These are phyloP conservation scores for Aspergillus novofumigatus DNA, from an alignment of 2,329 filamentous ascomycete species.

Conservation along the genomic window DNA sequence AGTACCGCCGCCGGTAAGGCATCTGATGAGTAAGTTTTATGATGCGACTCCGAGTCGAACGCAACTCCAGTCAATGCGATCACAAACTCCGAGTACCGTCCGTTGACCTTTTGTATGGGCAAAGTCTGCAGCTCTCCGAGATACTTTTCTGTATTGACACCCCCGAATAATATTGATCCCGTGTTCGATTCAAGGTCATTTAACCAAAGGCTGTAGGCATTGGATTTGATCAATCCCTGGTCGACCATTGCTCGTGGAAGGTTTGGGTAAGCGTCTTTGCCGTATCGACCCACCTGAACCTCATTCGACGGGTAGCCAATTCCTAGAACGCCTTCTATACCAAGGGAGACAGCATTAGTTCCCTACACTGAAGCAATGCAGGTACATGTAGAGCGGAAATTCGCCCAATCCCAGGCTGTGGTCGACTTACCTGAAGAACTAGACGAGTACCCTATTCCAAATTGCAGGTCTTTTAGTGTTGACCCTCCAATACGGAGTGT, in stretches of 20 bases:
- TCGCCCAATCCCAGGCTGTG: no score
- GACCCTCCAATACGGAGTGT: constrained; percentile 55
- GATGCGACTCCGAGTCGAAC: constrained; percentile 29
- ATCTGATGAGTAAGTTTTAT: constrained; percentile 29
- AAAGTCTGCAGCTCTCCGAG: constrained; percentile 60
- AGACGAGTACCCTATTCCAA: constrained; percentile 57
- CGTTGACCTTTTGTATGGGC: constrained; percentile 56
- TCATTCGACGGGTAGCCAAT: constrained; percentile 81
- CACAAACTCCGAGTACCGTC: constrained; percentile 59
- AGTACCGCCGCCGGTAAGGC: constrained; percentile 39
- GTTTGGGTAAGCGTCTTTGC: constrained; percentile 59
- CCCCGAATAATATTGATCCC: constrained; percentile 70
- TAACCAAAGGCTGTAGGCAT: constrained; percentile 70
- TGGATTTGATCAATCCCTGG: constrained; percentile 59
- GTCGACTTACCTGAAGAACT: constrained; percentile 40
- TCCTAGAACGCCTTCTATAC: constrained; percentile 70
- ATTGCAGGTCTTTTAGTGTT: constrained; percentile 50
- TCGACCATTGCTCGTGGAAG: constrained; percentile 62
- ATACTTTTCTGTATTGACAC: constrained; percentile 65
- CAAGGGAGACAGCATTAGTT: neutral
- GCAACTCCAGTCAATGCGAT: constrained; percentile 62
- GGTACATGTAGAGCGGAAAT: neutral
- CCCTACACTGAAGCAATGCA: neutral
- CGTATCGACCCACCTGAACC: constrained; percentile 46
- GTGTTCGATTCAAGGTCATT: constrained; percentile 64